These are phyloP conservation scores for Wickerhamiella parazyma DNA, from an alignment of 805 yeast species.

Conservation along the genomic window DNA sequence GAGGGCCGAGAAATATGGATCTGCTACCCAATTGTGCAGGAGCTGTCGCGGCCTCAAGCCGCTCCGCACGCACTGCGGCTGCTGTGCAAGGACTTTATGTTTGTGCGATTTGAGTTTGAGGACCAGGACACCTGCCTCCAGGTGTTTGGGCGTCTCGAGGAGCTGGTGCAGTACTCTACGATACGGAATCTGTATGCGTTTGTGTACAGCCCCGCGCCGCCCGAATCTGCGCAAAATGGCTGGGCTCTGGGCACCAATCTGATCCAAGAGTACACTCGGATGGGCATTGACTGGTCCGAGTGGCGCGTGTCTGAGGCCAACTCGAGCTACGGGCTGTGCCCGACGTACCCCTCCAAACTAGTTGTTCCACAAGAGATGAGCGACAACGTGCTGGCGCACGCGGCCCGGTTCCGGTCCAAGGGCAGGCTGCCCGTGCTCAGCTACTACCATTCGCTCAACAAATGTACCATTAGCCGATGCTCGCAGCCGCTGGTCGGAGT, in stretches of 20 bases:
- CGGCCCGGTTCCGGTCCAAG: conserved; percentile 76
- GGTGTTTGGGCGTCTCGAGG: conserved; percentile 59
- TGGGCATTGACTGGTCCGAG: conserved; percentile 36
- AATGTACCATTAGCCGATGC: conserved; percentile 70
- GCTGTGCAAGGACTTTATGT: conserved; percentile 75
- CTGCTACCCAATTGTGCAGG: conserved; percentile 71
- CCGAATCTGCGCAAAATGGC: conserved; percentile 50
- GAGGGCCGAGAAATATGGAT: conserved; percentile 66
- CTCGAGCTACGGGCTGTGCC: conserved; percentile 40
- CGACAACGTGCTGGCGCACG: conserved; percentile 70
- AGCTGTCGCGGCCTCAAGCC: conserved; percentile 18
- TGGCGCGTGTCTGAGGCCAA: conserved; percentile 71
- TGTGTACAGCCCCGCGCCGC: conserved; percentile 57
- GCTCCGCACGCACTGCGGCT: conserved; percentile 39
- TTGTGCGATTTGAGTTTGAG: conserved; percentile 59
- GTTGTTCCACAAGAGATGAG: conserved; percentile 68
- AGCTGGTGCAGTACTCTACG: conserved; percentile 42
- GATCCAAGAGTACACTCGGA: conserved; percentile 52
- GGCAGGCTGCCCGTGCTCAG: conserved; percentile 70
- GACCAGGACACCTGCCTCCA: conserved; percentile 47
- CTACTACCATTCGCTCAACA: conserved; percentile 51
- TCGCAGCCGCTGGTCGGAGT: conserved; percentile 89
- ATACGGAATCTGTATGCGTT: conserved; percentile 64
- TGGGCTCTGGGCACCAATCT: conserved; percentile 59
- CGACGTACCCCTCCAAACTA: conserved; percentile 57